Percentiles rank a stretch among this genome's conserved stretches.
Evolutionary conservation across 75 land plant species (phyloP).

Genomic region (Cupressus sempervirens): DNA sequence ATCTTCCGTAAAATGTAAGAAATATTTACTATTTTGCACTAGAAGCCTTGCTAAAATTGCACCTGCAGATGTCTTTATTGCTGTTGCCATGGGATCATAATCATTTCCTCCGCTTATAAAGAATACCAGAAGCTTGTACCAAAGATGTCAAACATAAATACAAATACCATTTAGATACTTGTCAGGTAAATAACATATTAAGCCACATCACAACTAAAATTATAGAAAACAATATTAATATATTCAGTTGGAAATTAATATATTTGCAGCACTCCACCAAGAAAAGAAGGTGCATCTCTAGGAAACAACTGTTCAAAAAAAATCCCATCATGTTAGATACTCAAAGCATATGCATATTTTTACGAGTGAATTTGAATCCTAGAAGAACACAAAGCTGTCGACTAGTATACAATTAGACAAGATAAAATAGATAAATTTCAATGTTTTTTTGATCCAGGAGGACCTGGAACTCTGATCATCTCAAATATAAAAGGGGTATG

Average conservation of each 20-base stretch:
- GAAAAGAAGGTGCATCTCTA: conserved; percentile 74
- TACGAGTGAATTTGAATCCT: background rate
- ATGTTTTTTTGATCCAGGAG: background rate
- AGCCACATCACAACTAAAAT: background rate
- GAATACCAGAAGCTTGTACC: conserved; percentile 67
- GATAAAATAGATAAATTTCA: no score
- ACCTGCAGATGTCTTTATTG: conserved; percentile 77
- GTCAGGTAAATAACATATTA: background rate
- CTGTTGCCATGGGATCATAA: conserved; percentile 55
- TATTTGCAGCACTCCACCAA: conserved; percentile 77
- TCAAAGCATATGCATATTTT: background rate
- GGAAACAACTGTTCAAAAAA: conserved; percentile 82
- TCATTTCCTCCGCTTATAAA: conserved; percentile 84
- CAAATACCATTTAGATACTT: background rate
- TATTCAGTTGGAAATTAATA: background rate
- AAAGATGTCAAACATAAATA: conserved; percentile 7
- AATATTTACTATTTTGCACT: conserved; percentile 71
- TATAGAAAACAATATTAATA: background rate
- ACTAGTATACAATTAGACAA: background rate
- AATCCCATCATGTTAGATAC: no score
- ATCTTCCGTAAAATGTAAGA: background rate
- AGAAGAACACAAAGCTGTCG: background rate
- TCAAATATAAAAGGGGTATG: no score
- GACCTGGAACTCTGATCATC: no score
- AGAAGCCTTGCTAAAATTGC: conserved; percentile 92